Conservation (phyloP, 768 basidiomycete species). For the Podaxis sp. region DNA sequence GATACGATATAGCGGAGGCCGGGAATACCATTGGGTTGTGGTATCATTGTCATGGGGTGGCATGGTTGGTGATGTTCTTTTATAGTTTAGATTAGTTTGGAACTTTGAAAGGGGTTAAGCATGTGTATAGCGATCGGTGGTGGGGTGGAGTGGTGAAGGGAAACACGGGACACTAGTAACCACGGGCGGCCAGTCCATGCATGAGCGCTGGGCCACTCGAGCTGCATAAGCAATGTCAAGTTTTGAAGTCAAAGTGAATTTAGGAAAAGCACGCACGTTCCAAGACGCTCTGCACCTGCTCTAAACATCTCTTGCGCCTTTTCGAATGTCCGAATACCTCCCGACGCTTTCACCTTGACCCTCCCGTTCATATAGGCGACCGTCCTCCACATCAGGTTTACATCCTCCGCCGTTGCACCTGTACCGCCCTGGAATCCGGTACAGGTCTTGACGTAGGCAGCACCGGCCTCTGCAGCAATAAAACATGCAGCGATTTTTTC, state of each 20-base stretch:
- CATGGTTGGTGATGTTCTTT: background rate
- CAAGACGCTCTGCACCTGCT: slow-evolving; percentile 51
- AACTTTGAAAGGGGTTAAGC: background rate
- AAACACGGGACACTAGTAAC: background rate
- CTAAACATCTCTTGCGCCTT: slow-evolving; percentile 44
- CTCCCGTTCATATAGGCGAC: slow-evolving; percentile 33
- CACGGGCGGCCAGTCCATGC: slow-evolving; percentile 5
- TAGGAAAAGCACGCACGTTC: slow-evolving; percentile 38
- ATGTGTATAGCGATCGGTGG: background rate
- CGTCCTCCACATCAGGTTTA: slow-evolving; percentile 39
- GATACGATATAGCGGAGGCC: background rate
- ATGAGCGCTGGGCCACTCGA: slow-evolving; percentile 12
- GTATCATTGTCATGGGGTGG: background rate
- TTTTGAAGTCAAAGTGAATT: background rate
- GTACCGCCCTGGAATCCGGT: slow-evolving; percentile 48
- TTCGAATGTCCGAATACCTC: slow-evolving; percentile 46
- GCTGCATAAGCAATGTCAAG: background rate
- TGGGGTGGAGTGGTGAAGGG: background rate
- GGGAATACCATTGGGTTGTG: background rate
- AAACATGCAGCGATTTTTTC: slow-evolving; percentile 47
- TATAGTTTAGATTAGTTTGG: background rate
- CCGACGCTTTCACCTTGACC: slow-evolving; percentile 51
- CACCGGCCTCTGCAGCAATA: slow-evolving; percentile 48
- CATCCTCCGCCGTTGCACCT: slow-evolving; percentile 43
- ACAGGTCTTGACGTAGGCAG: slow-evolving; percentile 52